A percentile compares a stretch with the other conserved stretches of the same genome.
phyloP scores from a whole-genome alignment of 163 green algal genomes.

The Picocystis sp. region DNA sequence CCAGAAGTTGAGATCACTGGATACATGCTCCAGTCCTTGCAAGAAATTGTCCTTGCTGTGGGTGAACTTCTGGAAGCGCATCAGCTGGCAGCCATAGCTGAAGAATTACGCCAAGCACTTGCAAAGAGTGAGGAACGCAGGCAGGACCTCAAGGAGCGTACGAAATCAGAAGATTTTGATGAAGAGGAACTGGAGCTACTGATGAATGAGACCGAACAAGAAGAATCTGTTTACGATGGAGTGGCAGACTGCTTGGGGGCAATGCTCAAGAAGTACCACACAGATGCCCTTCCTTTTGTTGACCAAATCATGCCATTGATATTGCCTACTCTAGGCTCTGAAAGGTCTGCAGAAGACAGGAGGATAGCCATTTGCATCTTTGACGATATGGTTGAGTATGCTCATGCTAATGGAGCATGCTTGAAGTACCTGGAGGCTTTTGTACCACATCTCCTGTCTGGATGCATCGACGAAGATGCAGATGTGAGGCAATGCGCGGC shows the following conservation, averaged over 20 bases:
- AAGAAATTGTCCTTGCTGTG: constrained; percentile 36
- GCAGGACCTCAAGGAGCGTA: constrained; percentile 33
- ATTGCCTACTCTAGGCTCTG: constrained; percentile 1
- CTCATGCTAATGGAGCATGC: constrained; percentile 23
- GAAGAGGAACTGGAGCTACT: constrained; percentile 77
- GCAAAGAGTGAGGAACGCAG: constrained; percentile 38
- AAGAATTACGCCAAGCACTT: constrained; percentile 34
- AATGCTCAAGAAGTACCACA: constrained; percentile 59
- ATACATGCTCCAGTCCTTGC: constrained; percentile 38
- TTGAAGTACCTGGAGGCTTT: constrained; percentile 18
- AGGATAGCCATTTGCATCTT: constrained; percentile 85
- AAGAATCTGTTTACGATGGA: constrained; percentile 74
- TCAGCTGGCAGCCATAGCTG: constrained; percentile 21
- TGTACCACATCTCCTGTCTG: constrained; percentile 10
- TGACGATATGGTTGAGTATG: constrained; percentile 86
- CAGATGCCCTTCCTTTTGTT: constrained; percentile 59
- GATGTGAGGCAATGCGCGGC: constrained; percentile 56
- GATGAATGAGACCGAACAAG: constrained; percentile 76
- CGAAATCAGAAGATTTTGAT: constrained; percentile 81
- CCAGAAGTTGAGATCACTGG: constrained; percentile 51
- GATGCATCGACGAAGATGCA: constrained; percentile 13
- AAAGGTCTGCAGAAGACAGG: constrained; percentile 43
- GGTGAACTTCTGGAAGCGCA: constrained; percentile 32
- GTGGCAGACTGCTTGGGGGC: constrained; percentile 30
- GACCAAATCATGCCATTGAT: constrained; percentile 51